Conservation (phyloP, 441 rosid genomes). For the Syzygium syzygioides region DNA sequence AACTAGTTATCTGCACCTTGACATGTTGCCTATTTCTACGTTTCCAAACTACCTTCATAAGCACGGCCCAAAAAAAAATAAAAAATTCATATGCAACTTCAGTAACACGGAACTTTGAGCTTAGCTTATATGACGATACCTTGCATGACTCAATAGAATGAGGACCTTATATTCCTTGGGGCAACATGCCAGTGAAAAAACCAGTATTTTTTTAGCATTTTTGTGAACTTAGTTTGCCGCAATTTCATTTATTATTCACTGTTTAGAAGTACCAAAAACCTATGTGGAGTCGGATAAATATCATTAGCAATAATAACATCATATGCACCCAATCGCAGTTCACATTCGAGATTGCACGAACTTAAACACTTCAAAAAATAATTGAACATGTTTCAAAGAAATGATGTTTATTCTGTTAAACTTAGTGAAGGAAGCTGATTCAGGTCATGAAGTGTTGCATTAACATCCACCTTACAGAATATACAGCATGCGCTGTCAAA, state of each 20-base stretch:
- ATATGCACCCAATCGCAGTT: background rate
- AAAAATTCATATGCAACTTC: background rate
- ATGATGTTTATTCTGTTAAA: background rate
- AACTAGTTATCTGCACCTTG: background rate
- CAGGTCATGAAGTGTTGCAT: background rate
- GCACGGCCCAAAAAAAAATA: background rate
- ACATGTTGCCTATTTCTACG: background rate
- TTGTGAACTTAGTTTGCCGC: background rate
- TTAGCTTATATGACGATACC: background rate
- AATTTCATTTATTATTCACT: background rate
- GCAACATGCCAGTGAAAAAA: background rate
- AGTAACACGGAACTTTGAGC: background rate
- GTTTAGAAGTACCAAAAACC: background rate
- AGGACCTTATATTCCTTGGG: background rate
- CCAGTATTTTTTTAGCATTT: background rate
- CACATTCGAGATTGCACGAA: background rate
- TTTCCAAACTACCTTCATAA: background rate
- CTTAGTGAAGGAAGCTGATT: background rate
- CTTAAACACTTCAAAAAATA: background rate
- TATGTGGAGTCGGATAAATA: background rate
- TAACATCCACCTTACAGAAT: background rate
- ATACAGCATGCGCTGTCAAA: background rate
- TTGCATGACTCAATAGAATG: background rate
- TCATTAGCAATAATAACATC: background rate
- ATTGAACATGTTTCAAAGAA: background rate